phyloP scores from a whole-genome alignment of 2,329 filamentous ascomycete genomes.

The Diaporthe sp. region DNA sequence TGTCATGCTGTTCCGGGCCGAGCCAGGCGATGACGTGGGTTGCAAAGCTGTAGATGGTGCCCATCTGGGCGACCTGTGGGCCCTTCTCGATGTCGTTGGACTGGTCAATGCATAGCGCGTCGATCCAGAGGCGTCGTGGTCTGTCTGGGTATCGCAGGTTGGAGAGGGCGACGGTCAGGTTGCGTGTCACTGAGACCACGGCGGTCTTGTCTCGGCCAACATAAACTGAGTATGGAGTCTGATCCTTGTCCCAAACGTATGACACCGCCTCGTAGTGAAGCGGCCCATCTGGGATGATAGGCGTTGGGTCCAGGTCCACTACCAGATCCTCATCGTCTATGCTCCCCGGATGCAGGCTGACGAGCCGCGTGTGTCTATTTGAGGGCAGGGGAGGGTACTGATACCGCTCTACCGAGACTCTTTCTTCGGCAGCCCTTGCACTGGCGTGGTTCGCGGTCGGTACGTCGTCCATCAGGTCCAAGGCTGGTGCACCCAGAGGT shows the following conservation, averaged over 20 bases:
- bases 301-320: background rate
- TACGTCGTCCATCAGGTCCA: background rate
- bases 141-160: conserved; percentile 10
- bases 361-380: background rate
- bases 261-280: conserved; percentile 1
- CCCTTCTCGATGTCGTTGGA: conserved; percentile 25
- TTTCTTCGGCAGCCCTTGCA: background rate
- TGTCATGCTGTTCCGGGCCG: conserved; percentile 20
- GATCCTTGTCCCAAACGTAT: background rate
- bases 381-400: conserved; percentile 2
- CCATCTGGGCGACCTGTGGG: conserved; percentile 32
- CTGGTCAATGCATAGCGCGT: conserved; percentile 38
- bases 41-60: conserved; percentile 26
- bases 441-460: background rate
- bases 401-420: background rate
- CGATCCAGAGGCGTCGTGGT: conserved; percentile 29
- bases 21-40: conserved; percentile 34
- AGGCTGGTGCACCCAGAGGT: background rate
- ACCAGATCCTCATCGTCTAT: background rate
- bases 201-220: background rate
- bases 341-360: background rate
- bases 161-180: conserved; percentile 6
- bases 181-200: conserved; percentile 28
- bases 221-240: background rate
- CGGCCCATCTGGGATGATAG: background rate